Conservation (phyloP, 345 rosid genomes). For the Anastatica hierochuntica region DNA sequence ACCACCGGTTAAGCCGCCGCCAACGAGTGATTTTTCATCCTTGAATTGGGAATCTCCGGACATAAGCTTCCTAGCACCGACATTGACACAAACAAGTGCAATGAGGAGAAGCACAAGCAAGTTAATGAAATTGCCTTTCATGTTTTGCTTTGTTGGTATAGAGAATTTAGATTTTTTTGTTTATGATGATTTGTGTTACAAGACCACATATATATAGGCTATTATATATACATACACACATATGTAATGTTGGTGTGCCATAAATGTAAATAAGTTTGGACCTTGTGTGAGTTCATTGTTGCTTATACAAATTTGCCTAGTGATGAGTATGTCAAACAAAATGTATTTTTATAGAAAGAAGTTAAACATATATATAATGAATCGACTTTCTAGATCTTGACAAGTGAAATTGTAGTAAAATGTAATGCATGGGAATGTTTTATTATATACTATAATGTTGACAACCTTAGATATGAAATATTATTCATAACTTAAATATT, state of each 20-base stretch:
- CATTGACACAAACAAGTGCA: slow-evolving; percentile 26
- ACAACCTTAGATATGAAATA: no score
- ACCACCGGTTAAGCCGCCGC: slow-evolving; percentile 3
- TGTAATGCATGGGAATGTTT: no score
- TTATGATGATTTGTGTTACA: slow-evolving; percentile 4
- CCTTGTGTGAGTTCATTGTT: no score
- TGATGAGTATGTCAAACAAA: no score
- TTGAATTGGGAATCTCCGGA: slow-evolving; percentile 16
- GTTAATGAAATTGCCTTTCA: slow-evolving; percentile 11
- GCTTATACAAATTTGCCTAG: no score
- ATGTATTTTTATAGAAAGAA: no score
- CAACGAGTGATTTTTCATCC: slow-evolving; percentile 24
- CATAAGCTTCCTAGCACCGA: slow-evolving; percentile 36
- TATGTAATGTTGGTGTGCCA: slow-evolving; percentile 6
- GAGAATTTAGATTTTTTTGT: slow-evolving; percentile 9
- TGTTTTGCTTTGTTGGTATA: slow-evolving; percentile 17
- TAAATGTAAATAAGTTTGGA: slow-evolving; percentile 6
- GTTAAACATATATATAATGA: no score
- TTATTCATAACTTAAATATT: no score
- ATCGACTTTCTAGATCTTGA: no score
- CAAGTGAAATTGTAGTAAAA: no score
- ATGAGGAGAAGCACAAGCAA: slow-evolving; percentile 17
- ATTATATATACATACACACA: slow-evolving; percentile 1
- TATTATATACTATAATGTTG: no score
- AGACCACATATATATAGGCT: neutral